These are phyloP conservation scores for Boletus eberwhitei DNA, from an alignment of 768 basidiomycete genomes.

Conservation along the genomic window DNA sequence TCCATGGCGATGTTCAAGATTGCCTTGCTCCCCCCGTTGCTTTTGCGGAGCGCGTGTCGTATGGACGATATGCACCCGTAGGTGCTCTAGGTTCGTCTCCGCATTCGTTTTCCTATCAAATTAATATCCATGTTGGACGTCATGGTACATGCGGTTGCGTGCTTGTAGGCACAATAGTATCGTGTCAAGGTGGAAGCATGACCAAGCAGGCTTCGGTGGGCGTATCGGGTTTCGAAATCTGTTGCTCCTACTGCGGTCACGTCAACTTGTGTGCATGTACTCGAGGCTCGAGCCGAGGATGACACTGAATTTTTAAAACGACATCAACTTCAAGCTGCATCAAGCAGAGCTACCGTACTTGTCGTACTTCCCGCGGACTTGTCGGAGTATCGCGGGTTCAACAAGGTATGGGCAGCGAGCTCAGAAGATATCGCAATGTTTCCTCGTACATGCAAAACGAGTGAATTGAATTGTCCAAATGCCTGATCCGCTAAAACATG, in stretches of 20 bases:
- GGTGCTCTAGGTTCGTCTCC: neutral
- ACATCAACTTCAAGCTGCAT: neutral
- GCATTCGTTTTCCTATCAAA: neutral
- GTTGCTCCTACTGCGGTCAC: neutral
- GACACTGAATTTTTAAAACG: neutral
- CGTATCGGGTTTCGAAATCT: neutral
- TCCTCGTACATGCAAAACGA: constrained; percentile 7
- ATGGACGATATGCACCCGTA: neutral
- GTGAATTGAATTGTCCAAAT: constrained; percentile 15
- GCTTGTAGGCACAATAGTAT: neutral
- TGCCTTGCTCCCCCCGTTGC: neutral
- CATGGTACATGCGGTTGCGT: neutral
- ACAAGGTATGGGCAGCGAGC: neutral
- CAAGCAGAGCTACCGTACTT: neutral
- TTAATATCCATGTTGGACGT: neutral
- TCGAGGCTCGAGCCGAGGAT: neutral
- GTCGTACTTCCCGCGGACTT: constrained; percentile 4
- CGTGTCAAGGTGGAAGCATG: neutral
- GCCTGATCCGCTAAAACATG: constrained; percentile 15
- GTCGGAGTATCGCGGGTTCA: constrained; percentile 7
- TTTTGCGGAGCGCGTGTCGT: neutral
- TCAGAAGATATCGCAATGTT: neutral
- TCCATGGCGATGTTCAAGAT: neutral
- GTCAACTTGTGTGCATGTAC: neutral
- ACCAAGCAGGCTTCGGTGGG: neutral